Base-by-base conservation (phyloP, 1,284 basidiomycete species). In the Naganishia sp. region DNA sequence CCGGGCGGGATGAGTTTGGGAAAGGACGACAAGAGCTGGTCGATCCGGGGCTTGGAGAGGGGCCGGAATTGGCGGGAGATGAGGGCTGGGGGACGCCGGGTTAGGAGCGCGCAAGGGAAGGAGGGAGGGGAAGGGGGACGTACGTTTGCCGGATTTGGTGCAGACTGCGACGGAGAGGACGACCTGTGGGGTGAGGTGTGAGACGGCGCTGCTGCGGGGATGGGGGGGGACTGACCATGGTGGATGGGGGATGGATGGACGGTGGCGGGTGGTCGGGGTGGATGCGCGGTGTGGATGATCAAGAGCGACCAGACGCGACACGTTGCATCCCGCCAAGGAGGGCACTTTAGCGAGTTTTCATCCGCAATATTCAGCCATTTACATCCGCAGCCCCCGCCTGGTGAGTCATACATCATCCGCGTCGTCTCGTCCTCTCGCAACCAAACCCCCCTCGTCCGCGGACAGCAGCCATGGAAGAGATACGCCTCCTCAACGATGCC, bases 1-100 rank as follows among this genome's bases (percentile, higher is more conserved):
- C 93, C 93, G 69, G 89, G 86, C n/a, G 92, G 93, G 73, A 99
- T 95, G 73, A 98, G 88, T 80, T 97, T 98, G 11, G 95, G 94
- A 84, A 99, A 99, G 6, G 94, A 94, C 10, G 94, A 89, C 52
- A 99, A 88, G 42, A 99, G 88, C 49, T 92, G 91, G 80, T 99
- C 94, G 75, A 99, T 92, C 66, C 95, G 86, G 2, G 93, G 87
- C 70, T 92, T 86, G 33, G 92, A 87, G 86, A 99, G 92, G 69
- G 94, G 93, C 68, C 92, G 86, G 80, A 98, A 98, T 75, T 98
- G 94, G 69, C 96, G 90, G 68, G 95, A 97, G 72, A 99, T 87
- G 53, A 99, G 90, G 72, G 94, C 94, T 97, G 50, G 13, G 36
- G 50, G 25, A 44, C 3, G 43, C 21, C 9, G 36, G 28, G 48